phyloP scores from a whole-genome alignment of 1,284 basidiomycete species.

The Malassezia slooffiae region DNA sequence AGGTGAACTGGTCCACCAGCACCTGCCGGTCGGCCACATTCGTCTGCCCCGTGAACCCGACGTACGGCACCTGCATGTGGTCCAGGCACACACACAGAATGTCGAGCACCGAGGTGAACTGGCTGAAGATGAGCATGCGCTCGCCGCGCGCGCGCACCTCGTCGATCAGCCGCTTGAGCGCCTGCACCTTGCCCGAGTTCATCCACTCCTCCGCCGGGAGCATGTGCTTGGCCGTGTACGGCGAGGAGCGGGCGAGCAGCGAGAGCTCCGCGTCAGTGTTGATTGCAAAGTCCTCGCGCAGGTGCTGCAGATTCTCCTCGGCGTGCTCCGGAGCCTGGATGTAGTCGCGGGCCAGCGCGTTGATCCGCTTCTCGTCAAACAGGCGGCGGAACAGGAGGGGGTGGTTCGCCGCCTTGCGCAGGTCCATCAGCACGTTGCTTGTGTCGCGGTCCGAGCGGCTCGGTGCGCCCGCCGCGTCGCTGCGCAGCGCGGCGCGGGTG shows the following conservation, averaged over 20 bases:
- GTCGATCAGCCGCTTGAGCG: slow-evolving; percentile 62
- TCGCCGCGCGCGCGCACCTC: slow-evolving; percentile 62
- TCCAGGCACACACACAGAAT: slow-evolving; percentile 80
- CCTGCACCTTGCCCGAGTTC: slow-evolving; percentile 77
- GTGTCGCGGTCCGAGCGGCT: slow-evolving; percentile 3
- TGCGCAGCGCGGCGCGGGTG: slow-evolving; percentile 66
- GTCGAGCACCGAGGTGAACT: slow-evolving; percentile 50
- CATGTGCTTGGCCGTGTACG: slow-evolving; percentile 55
- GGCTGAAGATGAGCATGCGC: slow-evolving; percentile 83
- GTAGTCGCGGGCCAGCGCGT: slow-evolving; percentile 65
- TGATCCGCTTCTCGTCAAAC: slow-evolving; percentile 68
- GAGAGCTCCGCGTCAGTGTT: slow-evolving; percentile 44
- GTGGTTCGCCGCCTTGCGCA: slow-evolving; percentile 88
- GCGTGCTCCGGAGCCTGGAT: slow-evolving; percentile 69
- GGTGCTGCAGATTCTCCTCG: slow-evolving; percentile 34
- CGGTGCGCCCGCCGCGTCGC: slow-evolving; percentile 47
- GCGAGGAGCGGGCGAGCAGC: slow-evolving; percentile 15
- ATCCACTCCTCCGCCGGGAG: slow-evolving; percentile 67
- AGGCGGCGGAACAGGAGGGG: slow-evolving; percentile 82
- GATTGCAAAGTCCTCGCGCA: slow-evolving; percentile 43
- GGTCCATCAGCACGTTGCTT: slow-evolving; percentile 75
- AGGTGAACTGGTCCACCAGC: slow-evolving; percentile 92
- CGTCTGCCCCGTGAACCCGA: slow-evolving; percentile 86
- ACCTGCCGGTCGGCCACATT: slow-evolving; percentile 85
- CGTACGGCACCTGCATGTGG: slow-evolving; percentile 63